Conservation (phyloP, 1,139 yeast genomes). For the Ogataea hybrid region DNA sequence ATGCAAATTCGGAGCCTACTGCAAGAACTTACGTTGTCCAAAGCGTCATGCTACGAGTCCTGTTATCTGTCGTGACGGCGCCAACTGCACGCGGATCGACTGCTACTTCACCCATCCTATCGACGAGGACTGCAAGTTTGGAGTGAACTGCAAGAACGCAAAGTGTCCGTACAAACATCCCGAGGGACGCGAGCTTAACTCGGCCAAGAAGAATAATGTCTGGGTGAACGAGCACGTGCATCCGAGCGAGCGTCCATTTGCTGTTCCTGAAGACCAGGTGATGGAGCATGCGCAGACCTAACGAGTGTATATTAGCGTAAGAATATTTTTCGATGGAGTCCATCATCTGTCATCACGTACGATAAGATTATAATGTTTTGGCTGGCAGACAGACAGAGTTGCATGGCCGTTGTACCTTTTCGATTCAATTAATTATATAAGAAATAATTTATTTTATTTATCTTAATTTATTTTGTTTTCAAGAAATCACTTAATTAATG, state of each 20-base stretch:
- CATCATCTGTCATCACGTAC: no score
- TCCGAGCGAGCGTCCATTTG: slow-evolving; percentile 64
- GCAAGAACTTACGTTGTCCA: slow-evolving; percentile 77
- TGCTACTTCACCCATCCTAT: slow-evolving; percentile 83
- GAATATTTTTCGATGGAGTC: no score
- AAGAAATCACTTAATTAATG: not conserved
- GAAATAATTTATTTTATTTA: not conserved
- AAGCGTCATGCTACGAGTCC: slow-evolving; percentile 79
- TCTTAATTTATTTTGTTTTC: not conserved
- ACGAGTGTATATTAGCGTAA: slow-evolving; percentile 28
- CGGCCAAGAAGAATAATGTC: slow-evolving; percentile 36
- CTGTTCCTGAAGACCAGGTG: slow-evolving; percentile 73
- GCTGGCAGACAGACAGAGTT: no score
- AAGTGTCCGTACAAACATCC: slow-evolving; percentile 79
- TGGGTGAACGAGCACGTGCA: slow-evolving; percentile 38
- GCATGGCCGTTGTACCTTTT: not conserved
- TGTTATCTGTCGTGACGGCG: slow-evolving; percentile 79
- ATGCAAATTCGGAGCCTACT: slow-evolving; percentile 73
- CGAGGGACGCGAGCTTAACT: slow-evolving; percentile 50
- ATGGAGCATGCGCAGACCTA: slow-evolving; percentile 68
- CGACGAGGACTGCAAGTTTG: slow-evolving; percentile 77
- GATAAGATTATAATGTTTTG: no score
- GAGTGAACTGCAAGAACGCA: slow-evolving; percentile 65
- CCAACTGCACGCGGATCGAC: slow-evolving; percentile 71
- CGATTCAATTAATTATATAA: not conserved